These are phyloP conservation scores for Skeletonema grethae DNA, from an alignment of 108 stramenopile genomes.

Conservation along the genomic window DNA sequence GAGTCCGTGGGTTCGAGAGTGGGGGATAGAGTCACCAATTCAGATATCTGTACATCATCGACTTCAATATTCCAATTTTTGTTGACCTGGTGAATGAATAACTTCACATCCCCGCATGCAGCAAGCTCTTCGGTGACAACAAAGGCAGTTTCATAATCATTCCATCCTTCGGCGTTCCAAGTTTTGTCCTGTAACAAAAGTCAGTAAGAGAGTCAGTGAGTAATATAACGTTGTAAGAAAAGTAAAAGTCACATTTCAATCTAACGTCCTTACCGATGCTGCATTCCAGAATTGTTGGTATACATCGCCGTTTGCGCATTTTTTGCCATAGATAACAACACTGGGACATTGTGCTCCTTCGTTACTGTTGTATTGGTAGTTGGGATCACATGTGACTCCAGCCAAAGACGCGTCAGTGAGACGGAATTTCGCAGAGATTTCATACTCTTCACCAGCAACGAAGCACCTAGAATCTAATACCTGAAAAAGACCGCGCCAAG, in stretches of 20 bases:
- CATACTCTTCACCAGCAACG: constrained; percentile 31
- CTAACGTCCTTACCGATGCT: not conserved
- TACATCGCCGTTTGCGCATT: constrained; percentile 20
- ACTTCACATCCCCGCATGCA: constrained; percentile 26
- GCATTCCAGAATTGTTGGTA: constrained; percentile 10
- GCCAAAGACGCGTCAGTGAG: constrained; percentile 29
- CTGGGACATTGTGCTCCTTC: constrained; percentile 37
- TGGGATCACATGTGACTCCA: constrained; percentile 36
- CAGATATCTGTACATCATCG: constrained; percentile 38
- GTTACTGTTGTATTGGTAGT: constrained; percentile 17
- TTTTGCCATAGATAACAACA: constrained; percentile 35
- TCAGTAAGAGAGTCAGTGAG: not conserved
- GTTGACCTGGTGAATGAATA: constrained; percentile 40
- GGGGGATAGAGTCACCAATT: not conserved
- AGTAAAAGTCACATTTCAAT: not conserved
- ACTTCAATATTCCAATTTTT: constrained; percentile 37
- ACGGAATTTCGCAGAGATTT: constrained; percentile 41
- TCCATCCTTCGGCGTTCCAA: constrained; percentile 41
- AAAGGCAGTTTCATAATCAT: constrained; percentile 31
- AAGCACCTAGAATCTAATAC: constrained; percentile 46
- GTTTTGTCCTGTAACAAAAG: not conserved
- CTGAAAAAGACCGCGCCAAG: constrained; percentile 32
- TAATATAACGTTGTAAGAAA: not conserved
- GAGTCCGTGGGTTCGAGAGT: constrained; percentile 9
- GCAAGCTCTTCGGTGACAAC: constrained; percentile 33